Conservation (phyloP, 257 asterid species). For the Solanum sejunctum region DNA sequence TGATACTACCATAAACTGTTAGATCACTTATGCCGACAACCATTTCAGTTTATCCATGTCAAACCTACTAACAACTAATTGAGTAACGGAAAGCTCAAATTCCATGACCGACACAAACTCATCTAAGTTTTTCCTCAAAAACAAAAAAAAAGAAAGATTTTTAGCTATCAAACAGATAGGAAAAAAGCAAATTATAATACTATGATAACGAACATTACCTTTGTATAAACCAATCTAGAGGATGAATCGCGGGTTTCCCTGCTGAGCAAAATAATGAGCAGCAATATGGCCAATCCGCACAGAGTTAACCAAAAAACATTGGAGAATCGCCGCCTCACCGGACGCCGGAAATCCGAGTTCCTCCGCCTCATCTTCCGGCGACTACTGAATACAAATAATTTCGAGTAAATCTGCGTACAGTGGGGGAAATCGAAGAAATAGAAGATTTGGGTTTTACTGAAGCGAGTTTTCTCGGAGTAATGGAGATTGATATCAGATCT, state of each 20-base stretch:
- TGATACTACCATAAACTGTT: background rate
- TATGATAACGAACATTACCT: conserved; percentile 24
- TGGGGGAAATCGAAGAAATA: background rate
- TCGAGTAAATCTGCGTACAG: background rate
- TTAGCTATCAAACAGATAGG: background rate
- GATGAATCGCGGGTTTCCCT: conserved; percentile 46
- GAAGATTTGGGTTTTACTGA: background rate
- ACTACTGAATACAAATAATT: background rate
- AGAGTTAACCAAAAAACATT: conserved; percentile 50
- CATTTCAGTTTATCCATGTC: background rate
- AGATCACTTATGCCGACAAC: background rate
- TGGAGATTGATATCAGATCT: background rate
- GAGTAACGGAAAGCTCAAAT: background rate
- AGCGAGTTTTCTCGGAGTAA: background rate
- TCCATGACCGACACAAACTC: background rate
- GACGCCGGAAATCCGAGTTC: conserved; percentile 71
- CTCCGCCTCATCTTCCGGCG: conserved; percentile 60
- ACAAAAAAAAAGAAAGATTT: background rate
- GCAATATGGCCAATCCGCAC: conserved; percentile 46
- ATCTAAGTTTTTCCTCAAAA: background rate
- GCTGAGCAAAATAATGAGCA: conserved; percentile 46
- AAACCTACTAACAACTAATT: background rate
- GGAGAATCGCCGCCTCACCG: conserved; percentile 60
- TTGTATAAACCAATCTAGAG: conserved; percentile 43
- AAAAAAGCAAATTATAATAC: background rate